Conservation (phyloP, 2,329 filamentous ascomycete genomes). For the Colletotrichum truncatum region DNA sequence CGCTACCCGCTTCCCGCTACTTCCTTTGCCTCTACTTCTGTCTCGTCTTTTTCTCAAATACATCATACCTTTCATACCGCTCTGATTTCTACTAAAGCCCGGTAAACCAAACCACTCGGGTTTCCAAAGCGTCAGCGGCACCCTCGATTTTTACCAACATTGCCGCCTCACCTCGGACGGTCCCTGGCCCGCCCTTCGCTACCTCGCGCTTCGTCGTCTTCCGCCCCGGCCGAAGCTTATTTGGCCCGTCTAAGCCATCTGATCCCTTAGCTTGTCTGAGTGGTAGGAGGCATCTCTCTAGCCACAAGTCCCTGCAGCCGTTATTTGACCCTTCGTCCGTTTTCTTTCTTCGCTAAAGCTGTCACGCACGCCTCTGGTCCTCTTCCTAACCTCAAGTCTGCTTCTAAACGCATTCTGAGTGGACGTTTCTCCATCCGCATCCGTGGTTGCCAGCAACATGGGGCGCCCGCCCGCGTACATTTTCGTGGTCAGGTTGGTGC, state of each 20-base stretch:
- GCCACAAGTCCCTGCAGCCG: conserved; percentile 4
- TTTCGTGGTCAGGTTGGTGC: conserved; percentile 52
- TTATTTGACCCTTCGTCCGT: conserved; percentile 11
- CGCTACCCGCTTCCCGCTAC: not conserved
- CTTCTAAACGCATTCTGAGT: not conserved
- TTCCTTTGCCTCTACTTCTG: not conserved
- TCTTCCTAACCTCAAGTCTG: conserved; percentile 2
- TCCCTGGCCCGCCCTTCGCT: conserved; percentile 6
- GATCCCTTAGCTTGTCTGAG: not conserved
- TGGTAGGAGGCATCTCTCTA: conserved; percentile 9
- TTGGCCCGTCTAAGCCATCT: conserved; percentile 20
- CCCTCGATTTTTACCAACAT: not conserved
- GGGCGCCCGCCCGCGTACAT: conserved; percentile 52
- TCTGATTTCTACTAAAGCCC: not conserved
- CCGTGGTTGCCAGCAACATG: conserved; percentile 41
- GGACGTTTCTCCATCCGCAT: not conserved
- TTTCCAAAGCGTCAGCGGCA: not conserved
- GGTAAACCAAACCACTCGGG: not conserved
- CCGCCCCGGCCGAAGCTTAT: conserved; percentile 26
- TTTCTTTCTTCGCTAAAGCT: not conserved
- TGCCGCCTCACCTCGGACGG: not conserved
- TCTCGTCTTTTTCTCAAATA: not conserved
- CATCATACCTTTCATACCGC: not conserved
- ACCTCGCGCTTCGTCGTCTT: conserved; percentile 17
- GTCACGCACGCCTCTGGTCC: conserved; percentile 5